A percentile compares a stretch with the other conserved stretches of the same genome.
Conservation (phyloP, 148 eudicot genomes). For the Arctostaphylos glauca region DNA sequence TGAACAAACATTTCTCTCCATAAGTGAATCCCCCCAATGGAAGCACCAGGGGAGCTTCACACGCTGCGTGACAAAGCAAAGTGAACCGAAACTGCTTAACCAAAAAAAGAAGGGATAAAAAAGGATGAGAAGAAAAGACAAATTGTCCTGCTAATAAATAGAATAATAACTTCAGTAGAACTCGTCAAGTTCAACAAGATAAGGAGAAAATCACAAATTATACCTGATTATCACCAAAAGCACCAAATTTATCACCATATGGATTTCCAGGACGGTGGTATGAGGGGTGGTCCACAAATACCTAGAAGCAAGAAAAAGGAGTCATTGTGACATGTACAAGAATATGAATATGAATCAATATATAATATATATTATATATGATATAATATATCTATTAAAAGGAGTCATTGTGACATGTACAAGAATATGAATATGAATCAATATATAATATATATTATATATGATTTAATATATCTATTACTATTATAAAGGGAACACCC, state of each 20-base stretch:
- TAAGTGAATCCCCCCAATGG: constrained; percentile 91
- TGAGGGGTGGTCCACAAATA: constrained; percentile 92
- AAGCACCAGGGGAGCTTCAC: constrained; percentile 98
- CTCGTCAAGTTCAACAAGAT: constrained; percentile 7
- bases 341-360: too few species aligned
- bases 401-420: too few species aligned
- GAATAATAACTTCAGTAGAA: neutral
- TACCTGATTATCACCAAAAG: constrained; percentile 98
- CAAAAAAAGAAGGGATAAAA: constrained; percentile 13
- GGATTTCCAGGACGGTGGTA: constrained; percentile 98
- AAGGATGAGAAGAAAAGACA: neutral
- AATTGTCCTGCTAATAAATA: constrained; percentile 8
- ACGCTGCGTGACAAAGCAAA: constrained; percentile 93
- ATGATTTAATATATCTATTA: too few species aligned
- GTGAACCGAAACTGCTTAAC: constrained; percentile 86
- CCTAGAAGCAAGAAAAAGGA: constrained; percentile 41
- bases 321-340: neutral
- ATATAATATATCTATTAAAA: too few species aligned
- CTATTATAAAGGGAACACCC: too few species aligned
- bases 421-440: too few species aligned
- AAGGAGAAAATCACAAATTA: neutral
- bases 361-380: too few species aligned
- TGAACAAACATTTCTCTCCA: constrained; percentile 85
- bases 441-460: too few species aligned
- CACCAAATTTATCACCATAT: constrained; percentile 85